Conservation (phyloP, 2,329 filamentous ascomycete genomes). For the Amylocarpus encephaloides region DNA sequence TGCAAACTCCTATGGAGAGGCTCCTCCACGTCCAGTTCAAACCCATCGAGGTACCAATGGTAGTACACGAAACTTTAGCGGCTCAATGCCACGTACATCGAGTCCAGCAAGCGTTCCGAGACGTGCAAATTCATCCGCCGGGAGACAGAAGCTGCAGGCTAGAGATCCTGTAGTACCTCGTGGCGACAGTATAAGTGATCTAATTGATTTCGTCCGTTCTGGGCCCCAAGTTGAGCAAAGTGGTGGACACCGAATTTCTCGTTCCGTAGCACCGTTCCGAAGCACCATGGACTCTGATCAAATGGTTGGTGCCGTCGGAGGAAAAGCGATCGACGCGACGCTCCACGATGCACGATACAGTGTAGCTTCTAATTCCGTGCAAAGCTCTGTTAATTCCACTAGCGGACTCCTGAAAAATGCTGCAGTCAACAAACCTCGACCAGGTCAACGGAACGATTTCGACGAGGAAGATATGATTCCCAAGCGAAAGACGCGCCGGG, state of each 20-base stretch:
- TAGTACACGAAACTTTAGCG: slow-evolving; percentile 24
- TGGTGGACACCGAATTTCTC: slow-evolving; percentile 67
- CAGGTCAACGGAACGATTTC: slow-evolving; percentile 17
- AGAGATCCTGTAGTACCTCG: slow-evolving; percentile 61
- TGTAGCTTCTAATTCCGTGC: slow-evolving; percentile 35
- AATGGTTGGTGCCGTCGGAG: slow-evolving; percentile 48
- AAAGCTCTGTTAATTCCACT: slow-evolving; percentile 58
- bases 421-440: slow-evolving; percentile 31
- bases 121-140: slow-evolving; percentile 32
- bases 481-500: slow-evolving; percentile 66
- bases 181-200: slow-evolving; percentile 67
- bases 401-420: slow-evolving; percentile 55
- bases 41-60: slow-evolving; percentile 29
- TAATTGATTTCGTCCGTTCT: slow-evolving; percentile 92
- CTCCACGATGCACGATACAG: slow-evolving; percentile 49
- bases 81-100: slow-evolving; percentile 13
- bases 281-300: slow-evolving; percentile 84
- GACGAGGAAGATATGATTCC: slow-evolving; percentile 45
- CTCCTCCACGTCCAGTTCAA: slow-evolving; percentile 27
- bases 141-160: slow-evolving; percentile 56
- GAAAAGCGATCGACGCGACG: slow-evolving; percentile 51
- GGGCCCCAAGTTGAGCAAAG: slow-evolving; percentile 55
- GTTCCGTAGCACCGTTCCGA: slow-evolving; percentile 77
- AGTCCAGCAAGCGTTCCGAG: slow-evolving; percentile 17
- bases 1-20: slow-evolving; percentile 33